A percentile compares a stretch with the other conserved stretches of the same genome.
Evolutionary conservation across 177 flowering plant genomes (phyloP).

Genomic region (Vitis hybrid): DNA sequence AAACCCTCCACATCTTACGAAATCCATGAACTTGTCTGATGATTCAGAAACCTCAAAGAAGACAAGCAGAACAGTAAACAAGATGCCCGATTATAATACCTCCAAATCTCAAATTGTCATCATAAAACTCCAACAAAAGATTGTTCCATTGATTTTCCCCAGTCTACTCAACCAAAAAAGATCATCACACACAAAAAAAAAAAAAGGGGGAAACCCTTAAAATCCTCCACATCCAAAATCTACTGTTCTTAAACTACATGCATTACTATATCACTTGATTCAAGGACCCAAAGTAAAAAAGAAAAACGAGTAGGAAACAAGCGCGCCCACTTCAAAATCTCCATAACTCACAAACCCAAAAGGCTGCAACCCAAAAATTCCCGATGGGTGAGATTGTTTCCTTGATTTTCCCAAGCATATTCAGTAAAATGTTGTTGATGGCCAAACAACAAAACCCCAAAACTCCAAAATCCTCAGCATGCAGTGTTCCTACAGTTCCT

Average conservation of each 20-base stretch:
- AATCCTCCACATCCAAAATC: constrained; percentile 1
- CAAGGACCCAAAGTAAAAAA: neutral
- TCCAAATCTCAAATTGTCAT: no score
- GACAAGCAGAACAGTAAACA: no score
- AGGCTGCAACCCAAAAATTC: neutral
- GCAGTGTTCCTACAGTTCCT: neutral
- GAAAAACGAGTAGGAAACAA: neutral
- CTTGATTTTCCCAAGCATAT: neutral
- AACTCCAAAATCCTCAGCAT: neutral
- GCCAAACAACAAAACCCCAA: neutral
- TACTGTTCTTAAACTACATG: neutral
- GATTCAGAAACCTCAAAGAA: no score
- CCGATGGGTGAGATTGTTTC: neutral
- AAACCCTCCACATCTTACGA: no score
- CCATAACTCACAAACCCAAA: neutral
- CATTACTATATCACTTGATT: neutral
- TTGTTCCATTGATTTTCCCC: no score
- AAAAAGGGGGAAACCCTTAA: neutral
- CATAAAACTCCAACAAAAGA: no score
- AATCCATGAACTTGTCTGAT: neutral
- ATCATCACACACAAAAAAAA: no score
- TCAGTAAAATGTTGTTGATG: neutral
- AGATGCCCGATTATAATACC: neutral
- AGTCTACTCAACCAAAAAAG: no score
- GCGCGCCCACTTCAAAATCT: neutral